Percentiles rank a stretch among this genome's conserved stretches.
Evolutionary conservation across 2,329 filamentous ascomycete genomes (phyloP).

Genomic region (Boeremia lycopersici): DNA sequence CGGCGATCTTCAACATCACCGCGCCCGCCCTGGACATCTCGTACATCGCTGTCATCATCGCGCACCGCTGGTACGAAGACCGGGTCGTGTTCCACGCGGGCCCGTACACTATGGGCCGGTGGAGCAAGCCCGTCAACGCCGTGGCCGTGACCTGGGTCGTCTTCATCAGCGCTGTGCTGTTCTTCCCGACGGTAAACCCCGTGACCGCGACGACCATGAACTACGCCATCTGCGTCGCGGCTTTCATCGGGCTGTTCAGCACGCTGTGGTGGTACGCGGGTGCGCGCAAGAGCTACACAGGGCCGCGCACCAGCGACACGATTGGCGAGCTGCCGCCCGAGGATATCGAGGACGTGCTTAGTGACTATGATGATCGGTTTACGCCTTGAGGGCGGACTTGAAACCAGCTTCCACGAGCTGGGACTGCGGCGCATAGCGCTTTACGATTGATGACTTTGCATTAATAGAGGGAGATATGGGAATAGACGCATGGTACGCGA

Average conservation of each 20-base stretch:
- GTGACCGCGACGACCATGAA: constrained; percentile 56
- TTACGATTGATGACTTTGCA: not conserved
- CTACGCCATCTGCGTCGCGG: constrained; percentile 54
- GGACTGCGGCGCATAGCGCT: too few species aligned
- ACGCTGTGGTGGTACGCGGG: constrained; percentile 53
- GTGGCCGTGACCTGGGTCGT: constrained; percentile 65
- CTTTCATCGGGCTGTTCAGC: constrained; percentile 57
- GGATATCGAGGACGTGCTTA: constrained; percentile 48
- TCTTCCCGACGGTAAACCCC: constrained; percentile 54
- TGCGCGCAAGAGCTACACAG: constrained; percentile 59
- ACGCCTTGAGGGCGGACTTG: constrained; percentile 21
- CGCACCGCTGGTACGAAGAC: constrained; percentile 60
- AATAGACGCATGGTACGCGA: not conserved
- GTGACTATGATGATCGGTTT: constrained; percentile 37
- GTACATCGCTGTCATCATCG: constrained; percentile 66
- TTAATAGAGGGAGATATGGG: not conserved
- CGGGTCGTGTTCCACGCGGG: constrained; percentile 62
- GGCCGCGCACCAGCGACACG: constrained; percentile 63
- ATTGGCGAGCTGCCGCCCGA: constrained; percentile 51
- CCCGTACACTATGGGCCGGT: constrained; percentile 62
- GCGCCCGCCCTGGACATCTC: constrained; percentile 57
- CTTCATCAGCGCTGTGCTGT: constrained; percentile 67
- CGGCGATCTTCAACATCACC: constrained; percentile 56
- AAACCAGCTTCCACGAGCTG: not conserved
- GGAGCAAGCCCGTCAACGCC: constrained; percentile 61